A percentile compares a stretch with the other conserved stretches of the same genome.
Evolutionary conservation across 306 rosid species (phyloP).

Genomic region (Boehmeria nivea): DNA sequence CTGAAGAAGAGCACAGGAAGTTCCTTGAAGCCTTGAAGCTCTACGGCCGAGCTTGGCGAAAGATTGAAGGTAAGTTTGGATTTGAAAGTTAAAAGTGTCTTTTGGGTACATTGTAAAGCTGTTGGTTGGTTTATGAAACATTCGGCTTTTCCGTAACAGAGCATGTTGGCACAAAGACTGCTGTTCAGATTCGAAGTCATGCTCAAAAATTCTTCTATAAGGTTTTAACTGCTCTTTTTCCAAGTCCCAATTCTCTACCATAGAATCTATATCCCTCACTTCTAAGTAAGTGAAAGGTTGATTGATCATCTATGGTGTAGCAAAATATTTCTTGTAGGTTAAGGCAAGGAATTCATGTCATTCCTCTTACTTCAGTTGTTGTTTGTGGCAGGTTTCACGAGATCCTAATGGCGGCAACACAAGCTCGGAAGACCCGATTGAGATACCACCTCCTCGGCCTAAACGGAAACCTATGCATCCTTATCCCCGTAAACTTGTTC

Average conservation of each 20-base stretch:
- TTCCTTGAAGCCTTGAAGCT: slow-evolving; percentile 80
- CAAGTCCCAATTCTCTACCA: slow-evolving; percentile 27
- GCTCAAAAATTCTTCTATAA: slow-evolving; percentile 92
- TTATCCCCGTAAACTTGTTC: slow-evolving; percentile 69
- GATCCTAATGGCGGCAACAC: slow-evolving; percentile 36
- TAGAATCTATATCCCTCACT: slow-evolving; percentile 22
- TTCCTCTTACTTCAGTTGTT: slow-evolving; percentile 15
- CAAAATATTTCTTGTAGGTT: slow-evolving; percentile 14
- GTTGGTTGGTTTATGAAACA: slow-evolving; percentile 26
- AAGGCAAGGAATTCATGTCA: slow-evolving; percentile 6
- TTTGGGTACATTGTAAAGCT: slow-evolving; percentile 9
- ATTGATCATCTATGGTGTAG: slow-evolving; percentile 23
- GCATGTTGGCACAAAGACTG: slow-evolving; percentile 82
- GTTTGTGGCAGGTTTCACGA: slow-evolving; percentile 38
- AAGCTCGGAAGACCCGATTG: slow-evolving; percentile 41
- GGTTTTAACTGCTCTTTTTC: slow-evolving; percentile 59
- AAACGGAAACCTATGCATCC: slow-evolving; percentile 82
- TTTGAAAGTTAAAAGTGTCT: not conserved
- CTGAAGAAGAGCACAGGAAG: slow-evolving; percentile 78
- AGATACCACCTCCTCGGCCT: slow-evolving; percentile 88
- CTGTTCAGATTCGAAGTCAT: slow-evolving; percentile 96
- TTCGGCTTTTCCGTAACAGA: slow-evolving; percentile 41
- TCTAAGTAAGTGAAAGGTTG: slow-evolving; percentile 14
- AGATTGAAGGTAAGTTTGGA: slow-evolving; percentile 54
- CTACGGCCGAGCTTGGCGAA: slow-evolving; percentile 78